Base-by-base conservation (phyloP, 2,329 filamentous ascomycete species). In the Chaetomiaceae sp. region DNA sequence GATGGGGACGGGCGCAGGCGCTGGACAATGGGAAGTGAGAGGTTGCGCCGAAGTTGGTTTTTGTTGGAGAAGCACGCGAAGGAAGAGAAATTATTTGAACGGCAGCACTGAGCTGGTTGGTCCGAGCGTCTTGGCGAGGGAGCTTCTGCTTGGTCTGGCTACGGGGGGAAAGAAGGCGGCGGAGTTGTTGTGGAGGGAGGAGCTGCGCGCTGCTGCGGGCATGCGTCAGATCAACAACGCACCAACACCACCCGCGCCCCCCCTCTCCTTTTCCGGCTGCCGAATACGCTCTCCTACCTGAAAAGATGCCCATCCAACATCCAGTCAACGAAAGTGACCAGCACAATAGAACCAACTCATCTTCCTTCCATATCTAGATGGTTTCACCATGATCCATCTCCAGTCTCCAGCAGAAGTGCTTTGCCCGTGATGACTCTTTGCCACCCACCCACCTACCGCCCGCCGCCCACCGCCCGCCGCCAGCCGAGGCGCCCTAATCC, bases 51-150 rank as follows among this genome's bases (percentile, higher is more conserved):
- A 60, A 54, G 57, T 48, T 54, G 51, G 25, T 9, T 9, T n/a
- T 18, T 27, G 16, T 51, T 41, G 41, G 51, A 43, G 46, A 53
- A 43, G 21, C 47, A 20, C 58, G 58, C 56, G 53, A 55, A 56
- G 57, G 37, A 40, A 40, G 14, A 5, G 59, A 58, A 62, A 62
- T 59, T 61, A 58, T 58, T 61, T 61, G 58, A 57, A 53, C 30
- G 53, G 53, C 55, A 55, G 36, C 48, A 59, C 58, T 58, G 51
- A 49, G 36, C 18, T 46, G 36, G 47, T 52, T 61, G 59, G 60
- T 51, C 60, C 60, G 58, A 62, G 58, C 60, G 56, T 50, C 48
- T 53, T 46, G 59, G 54, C 30, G 51, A 55, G 54, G 55, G 51
- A 58, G 58, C 52, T 52, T 47, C 23, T 51, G 30, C 34, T 51